Evolutionary conservation across 495 filamentous ascomycete genomes (phyloP).

Genomic region (Pyrenula massariospora): DNA sequence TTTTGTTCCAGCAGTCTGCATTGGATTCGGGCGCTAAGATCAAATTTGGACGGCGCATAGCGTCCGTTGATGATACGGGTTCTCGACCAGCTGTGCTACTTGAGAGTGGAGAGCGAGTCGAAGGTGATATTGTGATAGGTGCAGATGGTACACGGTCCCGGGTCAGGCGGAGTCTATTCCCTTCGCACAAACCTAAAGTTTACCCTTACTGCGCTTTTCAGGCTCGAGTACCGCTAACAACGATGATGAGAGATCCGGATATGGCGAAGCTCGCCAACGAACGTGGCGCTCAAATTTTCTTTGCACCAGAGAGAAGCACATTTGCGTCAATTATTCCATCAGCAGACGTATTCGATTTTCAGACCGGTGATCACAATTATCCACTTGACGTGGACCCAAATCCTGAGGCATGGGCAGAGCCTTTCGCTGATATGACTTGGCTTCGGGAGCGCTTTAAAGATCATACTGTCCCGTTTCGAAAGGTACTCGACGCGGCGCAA

Average conservation of each 20-base stretch:
- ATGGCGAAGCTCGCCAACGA: neutral
- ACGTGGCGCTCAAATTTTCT: neutral
- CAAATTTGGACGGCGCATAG: neutral
- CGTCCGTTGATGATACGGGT: neutral
- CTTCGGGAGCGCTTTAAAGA: neutral
- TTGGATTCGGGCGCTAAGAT: neutral
- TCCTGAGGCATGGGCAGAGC: neutral
- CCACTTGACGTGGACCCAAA: neutral
- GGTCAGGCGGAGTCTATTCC: neutral
- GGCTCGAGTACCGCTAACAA: neutral
- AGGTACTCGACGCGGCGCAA: neutral
- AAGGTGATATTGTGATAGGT: slow-evolving; percentile 42
- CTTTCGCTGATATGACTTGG: neutral
- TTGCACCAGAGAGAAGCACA: neutral
- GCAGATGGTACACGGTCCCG: slow-evolving; percentile 40
- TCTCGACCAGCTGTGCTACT: neutral
- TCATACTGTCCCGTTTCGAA: neutral
- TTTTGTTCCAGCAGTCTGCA: neutral
- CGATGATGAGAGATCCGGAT: neutral
- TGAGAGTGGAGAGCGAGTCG: slow-evolving; percentile 8
- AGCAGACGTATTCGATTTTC: neutral
- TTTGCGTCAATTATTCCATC: neutral
- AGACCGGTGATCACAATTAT: neutral
- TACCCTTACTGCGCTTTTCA: neutral
- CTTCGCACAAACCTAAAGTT: neutral